Percentiles rank a stretch among this genome's conserved stretches.
Evolutionary conservation across 1,139 yeast species (phyloP).

Genomic region (Lodderomyces theae): DNA sequence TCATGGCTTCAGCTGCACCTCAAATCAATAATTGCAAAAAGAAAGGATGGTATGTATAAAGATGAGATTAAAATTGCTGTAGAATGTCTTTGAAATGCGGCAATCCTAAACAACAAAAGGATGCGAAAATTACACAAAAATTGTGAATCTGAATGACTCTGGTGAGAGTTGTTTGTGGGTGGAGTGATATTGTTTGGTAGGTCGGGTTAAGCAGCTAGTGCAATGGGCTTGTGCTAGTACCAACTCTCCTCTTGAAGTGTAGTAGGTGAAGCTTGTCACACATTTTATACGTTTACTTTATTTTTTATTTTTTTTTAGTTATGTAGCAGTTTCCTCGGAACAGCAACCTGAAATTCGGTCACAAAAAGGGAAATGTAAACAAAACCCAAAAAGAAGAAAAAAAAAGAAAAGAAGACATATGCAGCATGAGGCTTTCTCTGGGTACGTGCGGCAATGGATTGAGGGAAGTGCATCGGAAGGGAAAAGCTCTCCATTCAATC

Average conservation of each 20-base stretch:
- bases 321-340: neutral
- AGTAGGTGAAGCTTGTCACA: neutral
- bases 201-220: neutral
- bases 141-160: neutral
- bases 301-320: too few relatives aligned
- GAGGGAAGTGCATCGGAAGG: too few relatives aligned
- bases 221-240: neutral
- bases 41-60: neutral
- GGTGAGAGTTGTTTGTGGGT: too few relatives aligned
- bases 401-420: too few relatives aligned
- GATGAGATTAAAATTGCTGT: slow-evolving; percentile 2
- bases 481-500: too few relatives aligned
- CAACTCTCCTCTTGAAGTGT: too few relatives aligned
- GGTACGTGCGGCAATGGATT: too few relatives aligned
- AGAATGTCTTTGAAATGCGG: too few relatives aligned
- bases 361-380: slow-evolving; percentile 1
- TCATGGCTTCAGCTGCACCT: neutral
- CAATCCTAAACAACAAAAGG: neutral
- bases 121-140: slow-evolving; percentile 1
- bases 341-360: slow-evolving; percentile 3
- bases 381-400: too few relatives aligned
- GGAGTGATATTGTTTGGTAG: too few relatives aligned
- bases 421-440: too few relatives aligned
- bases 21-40: neutral
- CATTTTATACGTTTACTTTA: neutral